Evolutionary conservation across 202 grass and related monocot genomes (phyloP).

Genomic region (Saccharum hybrid): DNA sequence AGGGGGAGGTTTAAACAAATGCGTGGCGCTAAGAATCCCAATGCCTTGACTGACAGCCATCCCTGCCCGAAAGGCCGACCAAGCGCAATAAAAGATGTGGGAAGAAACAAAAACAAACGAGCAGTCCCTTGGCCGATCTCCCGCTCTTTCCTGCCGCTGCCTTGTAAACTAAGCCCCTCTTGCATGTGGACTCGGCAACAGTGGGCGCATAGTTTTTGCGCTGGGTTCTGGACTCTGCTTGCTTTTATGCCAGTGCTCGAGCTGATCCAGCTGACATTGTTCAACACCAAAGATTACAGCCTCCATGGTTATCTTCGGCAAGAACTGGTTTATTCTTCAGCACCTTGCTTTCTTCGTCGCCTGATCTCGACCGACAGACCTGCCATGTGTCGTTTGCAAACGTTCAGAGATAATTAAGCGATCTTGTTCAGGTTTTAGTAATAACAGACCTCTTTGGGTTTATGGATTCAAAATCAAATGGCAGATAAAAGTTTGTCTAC

Average conservation of each 20-base stretch:
- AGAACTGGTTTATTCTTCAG: neutral
- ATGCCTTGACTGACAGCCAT: constrained; percentile 57
- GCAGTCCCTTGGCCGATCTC: constrained; percentile 49
- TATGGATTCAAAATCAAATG: neutral
- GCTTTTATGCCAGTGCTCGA: neutral
- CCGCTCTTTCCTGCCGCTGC: constrained; percentile 22
- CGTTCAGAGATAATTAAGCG: neutral
- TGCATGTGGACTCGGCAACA: constrained; percentile 42
- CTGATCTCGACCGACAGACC: neutral
- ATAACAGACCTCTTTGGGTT: neutral
- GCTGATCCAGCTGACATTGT: neutral
- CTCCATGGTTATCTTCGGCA: neutral
- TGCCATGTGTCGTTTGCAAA: neutral
- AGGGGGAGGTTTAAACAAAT: constrained; percentile 34
- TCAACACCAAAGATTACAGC: neutral
- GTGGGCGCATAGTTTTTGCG: constrained; percentile 37
- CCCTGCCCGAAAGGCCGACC: constrained; percentile 52
- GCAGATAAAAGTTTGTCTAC: neutral
- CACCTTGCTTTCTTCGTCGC: constrained; percentile 17
- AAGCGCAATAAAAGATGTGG: constrained; percentile 56
- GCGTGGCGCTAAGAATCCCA: constrained; percentile 57
- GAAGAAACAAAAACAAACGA: constrained; percentile 62
- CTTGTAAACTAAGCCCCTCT: constrained; percentile 42
- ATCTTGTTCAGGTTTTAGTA: neutral
- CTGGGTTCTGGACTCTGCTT: constrained; percentile 35